These are phyloP conservation scores for Prunus dulcis DNA, from an alignment of 306 rosid species.

Conservation along the genomic window DNA sequence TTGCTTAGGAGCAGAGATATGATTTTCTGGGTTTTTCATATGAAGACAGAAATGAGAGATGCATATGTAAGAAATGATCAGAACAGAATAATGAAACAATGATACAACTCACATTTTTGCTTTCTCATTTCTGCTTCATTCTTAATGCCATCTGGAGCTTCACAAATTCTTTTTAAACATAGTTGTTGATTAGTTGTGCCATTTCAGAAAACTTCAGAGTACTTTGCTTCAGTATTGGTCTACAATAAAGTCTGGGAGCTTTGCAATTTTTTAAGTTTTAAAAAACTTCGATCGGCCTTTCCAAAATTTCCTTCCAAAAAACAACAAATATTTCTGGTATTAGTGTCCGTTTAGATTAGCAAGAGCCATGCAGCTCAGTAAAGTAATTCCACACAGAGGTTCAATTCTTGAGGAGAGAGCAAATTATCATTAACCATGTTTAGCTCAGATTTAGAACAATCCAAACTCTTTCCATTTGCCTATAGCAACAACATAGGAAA, in stretches of 20 bases:
- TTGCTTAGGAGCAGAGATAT: neutral
- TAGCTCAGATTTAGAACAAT: neutral
- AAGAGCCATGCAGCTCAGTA: neutral
- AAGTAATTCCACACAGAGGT: neutral
- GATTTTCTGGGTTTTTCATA: neutral
- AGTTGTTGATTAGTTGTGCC: too few species aligned
- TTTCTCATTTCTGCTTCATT: neutral
- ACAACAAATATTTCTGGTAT: too few species aligned
- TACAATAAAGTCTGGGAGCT: neutral
- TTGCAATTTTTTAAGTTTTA: neutral
- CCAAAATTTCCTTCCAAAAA: too few species aligned
- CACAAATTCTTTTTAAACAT: too few species aligned
- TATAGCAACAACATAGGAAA: neutral
- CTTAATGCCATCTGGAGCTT: too few species aligned
- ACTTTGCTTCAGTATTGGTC: neutral
- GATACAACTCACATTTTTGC: neutral
- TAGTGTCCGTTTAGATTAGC: too few species aligned
- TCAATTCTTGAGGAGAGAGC: neutral
- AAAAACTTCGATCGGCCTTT: too few species aligned
- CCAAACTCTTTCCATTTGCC: neutral
- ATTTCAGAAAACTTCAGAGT: too few species aligned
- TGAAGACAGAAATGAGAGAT: neutral
- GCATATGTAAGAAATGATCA: neutral
- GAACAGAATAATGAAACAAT: neutral
- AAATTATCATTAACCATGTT: neutral